Evolutionary conservation across 306 rosid species (phyloP).

Genomic region (Quillaja saponaria): DNA sequence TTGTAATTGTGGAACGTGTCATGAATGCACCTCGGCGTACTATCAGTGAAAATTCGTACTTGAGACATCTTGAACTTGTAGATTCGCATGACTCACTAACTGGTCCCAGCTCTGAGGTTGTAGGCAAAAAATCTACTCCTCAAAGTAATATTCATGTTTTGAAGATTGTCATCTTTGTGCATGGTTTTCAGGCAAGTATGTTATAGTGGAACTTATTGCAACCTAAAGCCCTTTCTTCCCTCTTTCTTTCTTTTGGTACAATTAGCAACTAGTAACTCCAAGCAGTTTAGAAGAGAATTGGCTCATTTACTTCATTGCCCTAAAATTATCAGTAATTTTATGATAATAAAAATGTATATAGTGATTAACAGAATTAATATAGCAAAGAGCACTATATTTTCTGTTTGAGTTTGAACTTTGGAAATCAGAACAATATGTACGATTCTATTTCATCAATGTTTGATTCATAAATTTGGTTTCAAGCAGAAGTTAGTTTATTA

Average conservation of each 20-base stretch:
- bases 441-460: too few relatives aligned
- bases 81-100: slow-evolving; percentile 37
- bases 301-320: too few relatives aligned
- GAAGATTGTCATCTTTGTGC: slow-evolving; percentile 90
- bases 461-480: too few relatives aligned
- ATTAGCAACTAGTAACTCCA: neutral
- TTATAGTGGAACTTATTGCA: slow-evolving; percentile 25
- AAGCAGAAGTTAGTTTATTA: too few relatives aligned
- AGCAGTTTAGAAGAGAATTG: too few relatives aligned
- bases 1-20: slow-evolving; percentile 85
- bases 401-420: too few relatives aligned
- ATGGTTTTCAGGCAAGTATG: slow-evolving; percentile 95
- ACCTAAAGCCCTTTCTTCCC: neutral
- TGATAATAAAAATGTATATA: too few relatives aligned
- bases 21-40: slow-evolving; percentile 73
- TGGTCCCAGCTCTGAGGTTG: slow-evolving; percentile 38
- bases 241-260: slow-evolving; percentile 6
- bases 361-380: too few relatives aligned
- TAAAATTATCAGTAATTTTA: too few relatives aligned
- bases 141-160: slow-evolving; percentile 53
- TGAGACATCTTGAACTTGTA: slow-evolving; percentile 48
- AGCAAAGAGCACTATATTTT: too few relatives aligned
- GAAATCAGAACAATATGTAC: too few relatives aligned
- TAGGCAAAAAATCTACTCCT: slow-evolving; percentile 38
- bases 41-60: slow-evolving; percentile 62